Percentiles rank a stretch among this genome's conserved stretches.
These are phyloP conservation scores for Epichloe gansuensis DNA, from an alignment of 2,329 filamentous ascomycete genomes.

Conservation along the genomic window DNA sequence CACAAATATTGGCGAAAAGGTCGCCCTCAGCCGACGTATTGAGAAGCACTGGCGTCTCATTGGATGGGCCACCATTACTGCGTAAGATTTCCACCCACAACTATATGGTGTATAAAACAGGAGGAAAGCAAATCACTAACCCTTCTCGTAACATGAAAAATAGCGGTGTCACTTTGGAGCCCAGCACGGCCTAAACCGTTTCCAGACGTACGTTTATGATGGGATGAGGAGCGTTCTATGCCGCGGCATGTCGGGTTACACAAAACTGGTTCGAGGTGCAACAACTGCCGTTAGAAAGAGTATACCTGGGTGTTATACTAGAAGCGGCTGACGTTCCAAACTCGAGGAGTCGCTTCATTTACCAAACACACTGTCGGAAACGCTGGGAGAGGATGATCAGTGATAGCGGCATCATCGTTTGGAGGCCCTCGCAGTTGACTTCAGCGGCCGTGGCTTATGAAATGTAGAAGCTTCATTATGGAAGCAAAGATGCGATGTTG, in stretches of 20 bases:
- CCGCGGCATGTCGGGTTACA: neutral
- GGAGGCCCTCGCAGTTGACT: neutral
- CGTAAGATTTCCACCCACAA: conserved; percentile 32
- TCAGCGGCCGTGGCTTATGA: neutral
- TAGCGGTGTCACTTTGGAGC: conserved; percentile 43
- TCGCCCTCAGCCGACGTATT: conserved; percentile 88
- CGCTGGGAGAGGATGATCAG: neutral
- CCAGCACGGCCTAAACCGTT: conserved; percentile 29
- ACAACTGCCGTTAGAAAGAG: neutral
- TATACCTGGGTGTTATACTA: neutral
- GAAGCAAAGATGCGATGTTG: neutral
- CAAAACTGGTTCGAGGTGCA: neutral
- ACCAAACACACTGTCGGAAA: neutral
- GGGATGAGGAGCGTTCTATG: conserved; percentile 4
- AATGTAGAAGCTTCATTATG: neutral
- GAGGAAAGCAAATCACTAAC: neutral
- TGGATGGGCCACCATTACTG: conserved; percentile 74
- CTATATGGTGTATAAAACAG: neutral
- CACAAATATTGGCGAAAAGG: conserved; percentile 96
- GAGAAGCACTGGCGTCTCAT: conserved; percentile 99
- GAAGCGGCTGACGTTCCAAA: conserved; percentile 1
- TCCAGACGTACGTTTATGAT: conserved; percentile 2
- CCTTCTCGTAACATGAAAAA: neutral
- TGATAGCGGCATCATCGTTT: neutral
- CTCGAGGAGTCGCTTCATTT: neutral